Evolutionary conservation across 2,329 filamentous ascomycete species (phyloP).

Genomic region (Sporothrix dimorphospora): DNA sequence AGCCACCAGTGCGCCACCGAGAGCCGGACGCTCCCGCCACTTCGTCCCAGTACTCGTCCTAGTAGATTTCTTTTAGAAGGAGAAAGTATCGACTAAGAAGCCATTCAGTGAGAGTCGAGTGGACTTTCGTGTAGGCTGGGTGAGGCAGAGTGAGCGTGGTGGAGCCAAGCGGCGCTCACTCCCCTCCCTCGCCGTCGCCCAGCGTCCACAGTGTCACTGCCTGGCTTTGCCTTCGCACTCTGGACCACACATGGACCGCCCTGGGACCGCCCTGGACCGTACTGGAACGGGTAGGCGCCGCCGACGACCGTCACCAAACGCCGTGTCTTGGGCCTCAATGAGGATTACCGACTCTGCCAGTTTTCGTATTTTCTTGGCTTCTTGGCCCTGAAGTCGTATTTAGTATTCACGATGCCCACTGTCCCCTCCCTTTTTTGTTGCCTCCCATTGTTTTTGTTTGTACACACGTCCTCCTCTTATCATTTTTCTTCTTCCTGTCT

Average conservation of each 20-base stretch:
- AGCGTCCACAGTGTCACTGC: background rate
- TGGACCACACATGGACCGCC: background rate
- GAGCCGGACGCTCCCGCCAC: slow-evolving; percentile 23
- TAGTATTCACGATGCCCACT: slow-evolving; percentile 9
- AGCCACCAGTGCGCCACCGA: slow-evolving; percentile 20
- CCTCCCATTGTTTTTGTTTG: background rate
- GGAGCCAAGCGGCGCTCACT: background rate
- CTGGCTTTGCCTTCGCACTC: background rate
- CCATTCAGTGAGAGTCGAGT: background rate
- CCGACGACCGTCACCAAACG: slow-evolving; percentile 24
- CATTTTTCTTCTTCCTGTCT: background rate
- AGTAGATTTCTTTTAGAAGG: background rate
- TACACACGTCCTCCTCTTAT: background rate
- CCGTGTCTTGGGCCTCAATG: background rate
- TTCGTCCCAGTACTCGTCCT: background rate
- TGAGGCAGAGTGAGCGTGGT: background rate
- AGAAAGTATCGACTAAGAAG: background rate
- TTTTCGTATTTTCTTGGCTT: background rate
- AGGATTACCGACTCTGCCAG: background rate
- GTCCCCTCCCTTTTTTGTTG: background rate
- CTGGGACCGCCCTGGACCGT: background rate
- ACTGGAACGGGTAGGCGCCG: background rate
- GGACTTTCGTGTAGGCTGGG: background rate
- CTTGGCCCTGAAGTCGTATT: slow-evolving; percentile 7
- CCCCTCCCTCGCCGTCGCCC: background rate